These are phyloP conservation scores for Tuber borchii DNA, from an alignment of 495 filamentous ascomycete species.

Conservation along the genomic window DNA sequence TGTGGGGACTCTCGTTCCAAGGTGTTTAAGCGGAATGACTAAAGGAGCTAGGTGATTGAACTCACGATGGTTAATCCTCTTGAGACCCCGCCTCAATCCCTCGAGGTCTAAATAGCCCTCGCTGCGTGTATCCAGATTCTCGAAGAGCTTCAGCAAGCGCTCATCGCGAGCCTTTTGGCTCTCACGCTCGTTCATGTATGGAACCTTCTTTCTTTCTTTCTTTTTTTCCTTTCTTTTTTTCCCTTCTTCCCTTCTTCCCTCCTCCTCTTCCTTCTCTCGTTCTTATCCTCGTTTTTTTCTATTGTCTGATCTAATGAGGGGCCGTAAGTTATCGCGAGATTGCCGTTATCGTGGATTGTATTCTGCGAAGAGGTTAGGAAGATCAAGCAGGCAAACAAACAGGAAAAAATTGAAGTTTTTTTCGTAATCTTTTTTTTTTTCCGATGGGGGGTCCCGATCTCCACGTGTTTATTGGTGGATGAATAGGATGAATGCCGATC, in stretches of 20 bases:
- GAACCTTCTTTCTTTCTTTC: not conserved
- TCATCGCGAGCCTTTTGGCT: slow-evolving; percentile 38
- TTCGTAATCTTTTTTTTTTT: not conserved
- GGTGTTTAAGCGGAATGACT: not conserved
- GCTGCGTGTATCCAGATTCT: slow-evolving; percentile 63
- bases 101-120: slow-evolving; percentile 74
- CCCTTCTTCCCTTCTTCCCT: not conserved
- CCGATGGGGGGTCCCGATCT: not conserved
- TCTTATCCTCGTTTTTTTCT: not conserved
- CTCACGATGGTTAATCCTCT: slow-evolving; percentile 89
- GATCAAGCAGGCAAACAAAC: not conserved
- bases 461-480: slow-evolving; percentile 2
- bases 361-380: not conserved
- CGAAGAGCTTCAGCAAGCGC: slow-evolving; percentile 29
- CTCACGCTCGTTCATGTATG: slow-evolving; percentile 31
- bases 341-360: not conserved
- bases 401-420: not conserved
- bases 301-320: not conserved
- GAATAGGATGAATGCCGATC: not conserved
- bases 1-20: not conserved
- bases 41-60: slow-evolving; percentile 16
- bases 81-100: slow-evolving; percentile 75
- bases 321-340: not conserved
- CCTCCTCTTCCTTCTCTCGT: not conserved
- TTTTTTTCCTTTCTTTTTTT: too few relatives aligned